Evolutionary conservation across 2,329 filamentous ascomycete genomes (phyloP), one percentile per base, ranked within the genome.

Genomic region (Phaeosphaeriaceae sp.): DNA sequence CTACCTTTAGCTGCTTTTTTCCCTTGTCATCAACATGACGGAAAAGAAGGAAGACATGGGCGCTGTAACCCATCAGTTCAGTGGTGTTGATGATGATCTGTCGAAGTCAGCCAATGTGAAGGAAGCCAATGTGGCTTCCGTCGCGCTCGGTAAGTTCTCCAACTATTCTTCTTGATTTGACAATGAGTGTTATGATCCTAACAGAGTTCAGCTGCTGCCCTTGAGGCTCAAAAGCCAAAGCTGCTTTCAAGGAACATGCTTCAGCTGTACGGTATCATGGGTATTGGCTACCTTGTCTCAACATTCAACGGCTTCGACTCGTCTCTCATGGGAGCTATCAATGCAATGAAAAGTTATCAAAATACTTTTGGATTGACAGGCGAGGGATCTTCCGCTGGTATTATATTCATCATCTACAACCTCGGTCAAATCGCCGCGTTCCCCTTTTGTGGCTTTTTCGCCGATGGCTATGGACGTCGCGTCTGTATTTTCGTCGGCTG

Each of bases 401-500:
- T 81, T 51, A 77, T 81, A 41, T 70, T 72, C 60, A 71, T 71
- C 50, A 61, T 68, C 44, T 80, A 80, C 66, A 76, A 80, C 48
- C 61, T 79, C 4, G 80, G 79, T 3, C 77, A 80, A 60, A 81
- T 82, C 29, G 75, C 76, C 1, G 79, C 78, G 1, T 79, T 80
- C 42, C 79, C 79, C 5, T 73, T 74, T 52, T 74, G 72, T 44
- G 72, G 72, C 17, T 67, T 73, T 50, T 60, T 74, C 32, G 72
- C 71, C 20, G 73, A 75, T 45, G 70, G 70, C 23, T 74, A 72
- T 33, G 83, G 83, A 42, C 77, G 83, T 50, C 75, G 81, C 28
- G 65, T 77, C 23, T 82, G 82, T 49, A 85, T 85, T 55, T 83
- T 84, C 50, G 72, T 82, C 32, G 83, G 83, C 5, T 81, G 79